A percentile compares a stretch with the other conserved stretches of the same genome.
Evolutionary conservation across 1,284 basidiomycete species (phyloP).

Genomic region (Coniferiporia weirii): DNA sequence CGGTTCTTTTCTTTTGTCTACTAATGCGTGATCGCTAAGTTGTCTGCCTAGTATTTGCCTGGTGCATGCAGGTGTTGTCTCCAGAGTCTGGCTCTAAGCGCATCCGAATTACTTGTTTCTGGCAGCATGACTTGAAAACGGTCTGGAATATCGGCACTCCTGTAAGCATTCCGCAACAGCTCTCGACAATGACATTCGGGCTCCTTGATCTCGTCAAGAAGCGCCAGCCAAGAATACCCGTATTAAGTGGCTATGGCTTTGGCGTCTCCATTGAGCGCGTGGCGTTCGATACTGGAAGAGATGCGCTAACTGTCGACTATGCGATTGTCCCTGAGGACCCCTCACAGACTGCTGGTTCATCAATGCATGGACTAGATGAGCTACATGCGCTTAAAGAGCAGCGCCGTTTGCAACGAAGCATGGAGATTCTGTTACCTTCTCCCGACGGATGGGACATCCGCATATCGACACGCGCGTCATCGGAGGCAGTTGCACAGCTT

Average conservation of each 20-base stretch:
- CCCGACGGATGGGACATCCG: constrained; percentile 90
- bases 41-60: constrained; percentile 71
- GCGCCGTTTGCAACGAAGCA: constrained; percentile 60
- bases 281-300: constrained; percentile 74
- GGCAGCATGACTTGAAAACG: constrained; percentile 93
- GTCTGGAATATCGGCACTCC: constrained; percentile 75
- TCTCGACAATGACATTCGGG: constrained; percentile 77
- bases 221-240: constrained; percentile 70
- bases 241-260: constrained; percentile 74
- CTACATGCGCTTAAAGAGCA: constrained; percentile 60
- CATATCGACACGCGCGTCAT: constrained; percentile 62
- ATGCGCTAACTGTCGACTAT: constrained; percentile 83
- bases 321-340: constrained; percentile 71
- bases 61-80: constrained; percentile 78
- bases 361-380: constrained; percentile 48
- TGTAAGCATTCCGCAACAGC: constrained; percentile 58
- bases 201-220: constrained; percentile 74
- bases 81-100: constrained; percentile 35
- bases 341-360: constrained; percentile 37
- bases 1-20: constrained; percentile 28
- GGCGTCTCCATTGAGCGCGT: constrained; percentile 77
- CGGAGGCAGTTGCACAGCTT: constrained; percentile 64
- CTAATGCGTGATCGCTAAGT: not conserved
- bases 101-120: constrained; percentile 85
- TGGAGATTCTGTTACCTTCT: constrained; percentile 78